Percentiles rank a stretch among this genome's conserved stretches.
These are phyloP conservation scores for Nemania sp. DNA, from an alignment of 2,329 filamentous ascomycete genomes.

Conservation along the genomic window DNA sequence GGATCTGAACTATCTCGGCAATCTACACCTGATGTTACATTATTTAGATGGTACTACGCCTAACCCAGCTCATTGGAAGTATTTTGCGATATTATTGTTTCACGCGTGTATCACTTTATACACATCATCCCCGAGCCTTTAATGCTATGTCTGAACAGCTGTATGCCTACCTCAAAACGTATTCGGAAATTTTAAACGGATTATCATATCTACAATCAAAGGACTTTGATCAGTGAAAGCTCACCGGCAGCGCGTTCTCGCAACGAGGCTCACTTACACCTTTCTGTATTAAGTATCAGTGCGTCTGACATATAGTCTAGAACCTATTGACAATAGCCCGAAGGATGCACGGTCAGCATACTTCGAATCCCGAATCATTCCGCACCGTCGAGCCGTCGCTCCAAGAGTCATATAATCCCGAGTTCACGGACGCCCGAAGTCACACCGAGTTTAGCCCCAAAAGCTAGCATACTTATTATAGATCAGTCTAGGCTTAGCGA, in stretches of 20 bases:
- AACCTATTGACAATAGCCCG: neutral
- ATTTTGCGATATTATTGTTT: neutral
- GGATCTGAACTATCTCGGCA: too few relatives aligned
- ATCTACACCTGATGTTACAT: too few relatives aligned
- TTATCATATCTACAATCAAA: neutral
- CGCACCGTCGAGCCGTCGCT: conserved; percentile 1
- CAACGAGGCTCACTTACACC: neutral
- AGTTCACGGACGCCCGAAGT: neutral
- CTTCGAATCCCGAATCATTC: neutral
- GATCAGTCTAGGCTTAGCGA: conserved; percentile 9
- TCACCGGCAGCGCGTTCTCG: neutral
- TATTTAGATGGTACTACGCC: too few relatives aligned
- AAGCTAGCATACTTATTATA: conserved; percentile 11
- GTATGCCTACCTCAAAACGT: neutral
- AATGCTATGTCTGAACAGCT: neutral
- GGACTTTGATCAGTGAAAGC: neutral
- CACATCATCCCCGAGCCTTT: neutral
- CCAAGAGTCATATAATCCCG: neutral
- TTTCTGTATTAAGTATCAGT: too few relatives aligned
- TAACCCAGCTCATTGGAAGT: too few relatives aligned
- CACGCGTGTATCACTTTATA: neutral
- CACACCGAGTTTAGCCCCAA: neutral
- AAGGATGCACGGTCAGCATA: neutral
- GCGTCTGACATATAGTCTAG: conserved; percentile 9
- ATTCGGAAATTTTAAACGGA: neutral